Conservation (phyloP, 2,329 filamentous ascomycete species). For the Paracoccidioides lutzii region DNA sequence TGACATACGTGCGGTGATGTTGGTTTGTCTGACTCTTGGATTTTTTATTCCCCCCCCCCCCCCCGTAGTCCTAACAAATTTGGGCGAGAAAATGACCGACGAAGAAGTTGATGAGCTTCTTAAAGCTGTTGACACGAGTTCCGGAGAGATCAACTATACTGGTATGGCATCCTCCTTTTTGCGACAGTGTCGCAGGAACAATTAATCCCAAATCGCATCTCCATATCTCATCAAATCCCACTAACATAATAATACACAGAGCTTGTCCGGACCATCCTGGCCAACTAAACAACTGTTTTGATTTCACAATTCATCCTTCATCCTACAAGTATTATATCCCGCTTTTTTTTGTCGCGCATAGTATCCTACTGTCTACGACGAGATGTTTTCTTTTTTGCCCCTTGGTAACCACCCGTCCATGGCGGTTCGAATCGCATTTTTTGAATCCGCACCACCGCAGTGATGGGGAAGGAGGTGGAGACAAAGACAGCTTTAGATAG, state of each 20-base stretch:
- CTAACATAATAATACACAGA: slow-evolving; percentile 36
- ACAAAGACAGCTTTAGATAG: not conserved
- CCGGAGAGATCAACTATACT: slow-evolving; percentile 94
- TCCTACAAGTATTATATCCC: slow-evolving; percentile 6
- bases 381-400: not conserved
- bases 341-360: slow-evolving; percentile 3
- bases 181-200: not conserved
- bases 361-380: not conserved
- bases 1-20: not conserved
- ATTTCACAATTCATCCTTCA: slow-evolving; percentile 10
- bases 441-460: not conserved
- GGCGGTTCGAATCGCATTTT: too few relatives aligned
- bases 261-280: slow-evolving; percentile 73
- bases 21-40: not conserved
- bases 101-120: slow-evolving; percentile 98
- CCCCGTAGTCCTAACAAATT: slow-evolving; percentile 66
- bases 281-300: slow-evolving; percentile 48
- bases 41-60: not conserved
- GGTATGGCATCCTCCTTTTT: slow-evolving; percentile 42
- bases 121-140: slow-evolving; percentile 93
- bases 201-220: too few relatives aligned
- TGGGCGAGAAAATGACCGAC: slow-evolving; percentile 98
- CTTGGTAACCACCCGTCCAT: not conserved
- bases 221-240: slow-evolving; percentile 4
- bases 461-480: not conserved